These are phyloP conservation scores for Globisporangium uncinulatum DNA, from an alignment of 352 stramenopile genomes.

Conservation along the genomic window DNA sequence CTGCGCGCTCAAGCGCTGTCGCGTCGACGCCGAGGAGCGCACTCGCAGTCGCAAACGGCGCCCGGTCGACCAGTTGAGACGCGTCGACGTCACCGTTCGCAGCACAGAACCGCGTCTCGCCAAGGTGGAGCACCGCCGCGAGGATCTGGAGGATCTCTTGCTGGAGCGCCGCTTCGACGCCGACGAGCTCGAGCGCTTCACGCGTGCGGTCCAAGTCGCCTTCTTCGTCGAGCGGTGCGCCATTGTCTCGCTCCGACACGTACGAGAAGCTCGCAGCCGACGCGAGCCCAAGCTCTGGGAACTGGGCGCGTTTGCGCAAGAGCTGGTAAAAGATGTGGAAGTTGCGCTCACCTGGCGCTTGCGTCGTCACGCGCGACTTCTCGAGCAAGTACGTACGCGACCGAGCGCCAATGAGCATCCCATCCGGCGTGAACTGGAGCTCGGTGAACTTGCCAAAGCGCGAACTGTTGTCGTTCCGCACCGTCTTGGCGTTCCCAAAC, in stretches of 20 bases:
- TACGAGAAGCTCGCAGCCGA: conserved; percentile 3
- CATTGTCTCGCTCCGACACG: conserved; percentile 66
- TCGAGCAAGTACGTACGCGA: conserved; percentile 96
- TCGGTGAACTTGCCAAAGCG: conserved; percentile 56
- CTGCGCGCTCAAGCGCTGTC: conserved; percentile 86
- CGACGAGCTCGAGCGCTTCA: conserved; percentile 69
- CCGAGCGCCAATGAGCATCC: conserved; percentile 88
- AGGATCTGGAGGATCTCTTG: conserved; percentile 89
- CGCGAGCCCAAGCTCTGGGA: conserved; percentile 52
- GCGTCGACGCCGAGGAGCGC: conserved; percentile 86
- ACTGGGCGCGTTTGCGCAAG: conserved; percentile 40
- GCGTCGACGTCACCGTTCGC: conserved; percentile 73
- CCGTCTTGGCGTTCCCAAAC: conserved; percentile 69
- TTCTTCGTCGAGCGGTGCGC: conserved; percentile 53
- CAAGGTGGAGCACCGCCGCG: conserved; percentile 92
- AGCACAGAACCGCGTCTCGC: conserved; percentile 85
- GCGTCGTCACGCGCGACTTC: conserved; percentile 94
- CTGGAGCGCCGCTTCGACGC: conserved; percentile 80
- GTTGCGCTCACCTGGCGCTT: conserved; percentile 91
- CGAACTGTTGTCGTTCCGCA: conserved; percentile 44
- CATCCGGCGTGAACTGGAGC: conserved; percentile 46
- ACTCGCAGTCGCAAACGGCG: conserved; percentile 44
- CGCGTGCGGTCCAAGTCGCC: conserved; percentile 80
- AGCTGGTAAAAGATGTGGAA: conserved; percentile 97
- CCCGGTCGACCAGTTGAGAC: conserved; percentile 40